phyloP scores from a whole-genome alignment of 345 rosid genomes.

The Eucalyptus erythrocorys region DNA sequence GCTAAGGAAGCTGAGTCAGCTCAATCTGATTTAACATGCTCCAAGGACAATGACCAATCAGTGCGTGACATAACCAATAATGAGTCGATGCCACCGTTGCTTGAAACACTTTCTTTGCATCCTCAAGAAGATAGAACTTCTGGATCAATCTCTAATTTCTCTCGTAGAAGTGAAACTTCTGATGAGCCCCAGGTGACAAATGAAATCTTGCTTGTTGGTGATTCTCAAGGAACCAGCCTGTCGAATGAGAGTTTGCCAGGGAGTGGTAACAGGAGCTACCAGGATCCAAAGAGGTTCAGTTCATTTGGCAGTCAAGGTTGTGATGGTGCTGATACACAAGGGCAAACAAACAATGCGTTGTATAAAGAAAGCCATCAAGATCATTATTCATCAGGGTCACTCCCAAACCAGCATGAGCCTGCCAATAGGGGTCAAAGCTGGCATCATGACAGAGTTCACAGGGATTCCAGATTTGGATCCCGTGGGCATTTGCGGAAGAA shows the following conservation, averaged over 20 bases:
- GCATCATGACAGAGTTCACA: constrained; percentile 11
- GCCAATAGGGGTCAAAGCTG: constrained; percentile 10
- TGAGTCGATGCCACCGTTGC: constrained; percentile 14
- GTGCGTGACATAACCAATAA: constrained; percentile 8
- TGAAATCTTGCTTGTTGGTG: constrained; percentile 10
- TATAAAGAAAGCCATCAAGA: constrained; percentile 17
- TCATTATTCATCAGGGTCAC: not conserved
- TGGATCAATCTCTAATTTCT: not conserved
- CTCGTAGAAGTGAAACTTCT: constrained; percentile 12
- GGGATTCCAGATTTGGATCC: constrained; percentile 32
- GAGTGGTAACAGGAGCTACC: constrained; percentile 5
- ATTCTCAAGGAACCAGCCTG: constrained; percentile 12
- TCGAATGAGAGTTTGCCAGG: constrained; percentile 13
- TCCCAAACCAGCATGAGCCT: not conserved
- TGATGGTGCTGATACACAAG: constrained; percentile 25
- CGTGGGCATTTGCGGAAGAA: constrained; percentile 34
- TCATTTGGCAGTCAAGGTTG: constrained; percentile 17
- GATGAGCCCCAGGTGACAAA: constrained; percentile 7
- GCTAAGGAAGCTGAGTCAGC: constrained; percentile 10
- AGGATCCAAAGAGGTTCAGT: constrained; percentile 12
- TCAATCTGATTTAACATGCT: constrained; percentile 7
- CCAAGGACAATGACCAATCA: constrained; percentile 5
- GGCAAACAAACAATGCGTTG: constrained; percentile 7
- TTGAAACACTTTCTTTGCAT: constrained; percentile 37
- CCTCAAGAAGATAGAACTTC: not conserved